Evolutionary conservation across 345 rosid species (phyloP).

Genomic region (Populus nigra): DNA sequence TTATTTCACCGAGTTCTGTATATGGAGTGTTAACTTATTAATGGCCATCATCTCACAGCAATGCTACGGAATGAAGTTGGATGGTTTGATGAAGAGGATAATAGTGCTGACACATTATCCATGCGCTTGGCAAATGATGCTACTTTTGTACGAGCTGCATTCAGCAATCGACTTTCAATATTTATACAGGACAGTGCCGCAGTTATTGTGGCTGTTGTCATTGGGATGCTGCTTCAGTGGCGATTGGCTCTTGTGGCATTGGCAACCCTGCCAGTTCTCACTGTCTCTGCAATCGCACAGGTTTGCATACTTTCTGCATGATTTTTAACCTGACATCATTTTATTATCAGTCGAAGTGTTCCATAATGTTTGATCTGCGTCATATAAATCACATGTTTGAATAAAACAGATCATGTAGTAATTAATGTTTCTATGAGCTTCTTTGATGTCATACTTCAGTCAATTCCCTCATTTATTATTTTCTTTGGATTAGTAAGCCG

Average conservation of each 20-base stretch:
- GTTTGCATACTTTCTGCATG: slow-evolving; percentile 42
- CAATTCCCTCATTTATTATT: neutral
- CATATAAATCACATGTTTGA: neutral
- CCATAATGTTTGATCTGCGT: neutral
- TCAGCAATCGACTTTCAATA: slow-evolving; percentile 97
- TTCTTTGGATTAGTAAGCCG: neutral
- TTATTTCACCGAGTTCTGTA: slow-evolving; percentile 6
- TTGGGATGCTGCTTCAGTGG: slow-evolving; percentile 90
- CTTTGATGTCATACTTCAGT: neutral
- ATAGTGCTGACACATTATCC: slow-evolving; percentile 90
- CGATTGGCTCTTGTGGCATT: slow-evolving; percentile 91
- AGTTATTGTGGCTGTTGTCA: slow-evolving; percentile 78
- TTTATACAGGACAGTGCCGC: slow-evolving; percentile 97
- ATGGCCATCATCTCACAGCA: slow-evolving; percentile 53
- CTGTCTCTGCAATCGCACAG: slow-evolving; percentile 94
- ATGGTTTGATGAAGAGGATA: slow-evolving; percentile 98
- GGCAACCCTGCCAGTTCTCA: slow-evolving; percentile 86
- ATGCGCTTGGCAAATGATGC: slow-evolving; percentile 99
- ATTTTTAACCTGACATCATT: neutral
- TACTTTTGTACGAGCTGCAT: slow-evolving; percentile 96
- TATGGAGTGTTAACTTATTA: slow-evolving; percentile 17
- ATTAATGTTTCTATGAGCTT: neutral
- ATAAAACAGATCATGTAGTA: slow-evolving; percentile 1
- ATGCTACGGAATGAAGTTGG: slow-evolving; percentile 99
- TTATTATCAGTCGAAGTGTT: neutral